phyloP scores from a whole-genome alignment of 192 early-diverging fungal genomes.

The Rhizophagus clarus region DNA sequence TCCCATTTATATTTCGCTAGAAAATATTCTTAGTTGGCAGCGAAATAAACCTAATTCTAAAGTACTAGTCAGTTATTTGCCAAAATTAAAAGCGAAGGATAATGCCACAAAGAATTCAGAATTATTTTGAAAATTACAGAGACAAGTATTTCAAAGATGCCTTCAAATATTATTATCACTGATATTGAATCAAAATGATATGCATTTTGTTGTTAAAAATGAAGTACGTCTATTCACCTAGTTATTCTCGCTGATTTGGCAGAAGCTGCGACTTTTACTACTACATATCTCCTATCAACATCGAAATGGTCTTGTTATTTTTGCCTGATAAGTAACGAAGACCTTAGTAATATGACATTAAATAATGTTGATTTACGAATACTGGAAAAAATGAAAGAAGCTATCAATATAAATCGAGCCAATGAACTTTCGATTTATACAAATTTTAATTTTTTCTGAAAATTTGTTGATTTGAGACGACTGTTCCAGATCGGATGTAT shows the following conservation, averaged over 20 bases:
- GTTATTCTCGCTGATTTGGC: background rate
- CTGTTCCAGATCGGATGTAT: background rate
- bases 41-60: background rate
- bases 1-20: background rate
- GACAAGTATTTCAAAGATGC: conserved; percentile 5
- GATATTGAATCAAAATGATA: background rate
- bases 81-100: background rate
- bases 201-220: background rate
- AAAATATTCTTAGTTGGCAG: background rate
- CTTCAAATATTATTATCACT: background rate
- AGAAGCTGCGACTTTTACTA: background rate
- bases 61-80: background rate
- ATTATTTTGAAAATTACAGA: background rate
- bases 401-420: no score
- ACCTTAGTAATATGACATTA: conserved; percentile 1
- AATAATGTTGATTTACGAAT: background rate
- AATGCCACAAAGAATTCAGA: background rate
- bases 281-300: background rate
- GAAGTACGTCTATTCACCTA: background rate
- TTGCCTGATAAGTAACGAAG: background rate
- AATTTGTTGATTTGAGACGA: background rate
- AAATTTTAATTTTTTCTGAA: no score
- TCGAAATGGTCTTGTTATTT: no score
- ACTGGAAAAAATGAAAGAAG: no score
- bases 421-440: no score